Evolutionary conservation across 2,329 filamentous ascomycete genomes (phyloP).

Genomic region (Colletotrichum neosansevieriae): DNA sequence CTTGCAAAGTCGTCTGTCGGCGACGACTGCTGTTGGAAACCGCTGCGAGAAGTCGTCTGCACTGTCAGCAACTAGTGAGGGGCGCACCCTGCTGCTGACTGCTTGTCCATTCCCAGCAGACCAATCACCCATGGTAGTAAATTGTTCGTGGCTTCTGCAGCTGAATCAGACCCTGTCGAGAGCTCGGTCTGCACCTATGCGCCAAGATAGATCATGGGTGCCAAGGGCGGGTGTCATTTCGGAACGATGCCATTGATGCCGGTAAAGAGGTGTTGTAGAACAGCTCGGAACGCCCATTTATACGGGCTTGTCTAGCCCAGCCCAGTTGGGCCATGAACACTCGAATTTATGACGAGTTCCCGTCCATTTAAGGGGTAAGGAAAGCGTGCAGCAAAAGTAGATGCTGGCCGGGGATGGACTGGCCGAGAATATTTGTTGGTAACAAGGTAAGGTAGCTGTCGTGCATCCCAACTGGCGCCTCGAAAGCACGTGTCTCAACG

Average conservation of each 20-base stretch:
- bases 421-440: background rate
- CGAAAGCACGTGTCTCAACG: constrained; percentile 3
- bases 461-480: background rate
- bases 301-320: background rate
- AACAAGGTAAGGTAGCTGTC: background rate
- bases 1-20: background rate
- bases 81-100: background rate
- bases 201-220: constrained; percentile 1
- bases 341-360: background rate
- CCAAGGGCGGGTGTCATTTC: constrained; percentile 2
- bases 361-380: constrained; percentile 1
- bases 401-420: constrained; percentile 11
- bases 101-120: background rate
- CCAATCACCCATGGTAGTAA: background rate
- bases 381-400: background rate
- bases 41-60: background rate
- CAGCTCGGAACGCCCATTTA: background rate
- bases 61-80: constrained; percentile 12
- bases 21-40: background rate
- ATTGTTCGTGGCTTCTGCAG: background rate
- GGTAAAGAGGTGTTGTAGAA: background rate
- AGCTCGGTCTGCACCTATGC: background rate
- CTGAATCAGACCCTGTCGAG: no score
- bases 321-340: background rate
- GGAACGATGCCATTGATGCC: background rate